Evolutionary conservation across 78 protist species (phyloP).

Genomic region (Emiliania huxleyi): DNA sequence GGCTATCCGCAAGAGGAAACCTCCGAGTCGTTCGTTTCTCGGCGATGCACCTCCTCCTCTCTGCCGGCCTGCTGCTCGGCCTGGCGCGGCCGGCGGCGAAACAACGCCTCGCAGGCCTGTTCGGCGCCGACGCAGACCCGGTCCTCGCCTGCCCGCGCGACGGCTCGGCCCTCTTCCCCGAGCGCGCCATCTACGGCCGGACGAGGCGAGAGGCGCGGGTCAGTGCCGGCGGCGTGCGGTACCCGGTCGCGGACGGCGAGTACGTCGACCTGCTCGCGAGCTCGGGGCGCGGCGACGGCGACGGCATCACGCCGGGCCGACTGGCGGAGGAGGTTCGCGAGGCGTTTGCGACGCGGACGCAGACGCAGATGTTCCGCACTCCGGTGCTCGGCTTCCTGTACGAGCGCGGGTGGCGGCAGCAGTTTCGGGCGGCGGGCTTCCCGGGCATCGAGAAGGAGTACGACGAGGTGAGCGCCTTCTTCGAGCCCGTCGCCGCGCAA

Average conservation of each 20-base stretch:
- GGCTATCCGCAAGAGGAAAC: too few species aligned
- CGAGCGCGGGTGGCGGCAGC: slow-evolving; percentile 30
- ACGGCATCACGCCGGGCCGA: neutral
- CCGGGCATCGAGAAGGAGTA: slow-evolving; percentile 1
- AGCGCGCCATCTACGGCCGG: neutral
- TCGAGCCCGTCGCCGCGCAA: neutral
- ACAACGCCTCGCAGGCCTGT: too few species aligned
- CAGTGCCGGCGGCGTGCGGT: neutral
- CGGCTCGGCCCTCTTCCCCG: neutral
- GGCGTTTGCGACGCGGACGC: neutral
- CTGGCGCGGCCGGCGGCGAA: too few species aligned
- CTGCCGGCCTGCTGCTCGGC: too few species aligned
- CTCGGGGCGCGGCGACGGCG: neutral
- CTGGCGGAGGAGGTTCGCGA: neutral
- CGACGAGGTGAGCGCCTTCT: neutral
- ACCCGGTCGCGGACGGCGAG: neutral
- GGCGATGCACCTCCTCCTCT: too few species aligned
- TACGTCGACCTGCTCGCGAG: neutral
- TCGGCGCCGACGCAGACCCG: too few species aligned
- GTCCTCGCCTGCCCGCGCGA: neutral
- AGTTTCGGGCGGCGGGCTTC: neutral
- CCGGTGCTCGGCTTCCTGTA: neutral
- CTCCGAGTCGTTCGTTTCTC: too few species aligned
- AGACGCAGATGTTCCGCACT: neutral
- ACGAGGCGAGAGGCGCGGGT: neutral